Evolutionary conservation across 768 basidiomycete species (phyloP).

Genomic region (Lentinula sp.): DNA sequence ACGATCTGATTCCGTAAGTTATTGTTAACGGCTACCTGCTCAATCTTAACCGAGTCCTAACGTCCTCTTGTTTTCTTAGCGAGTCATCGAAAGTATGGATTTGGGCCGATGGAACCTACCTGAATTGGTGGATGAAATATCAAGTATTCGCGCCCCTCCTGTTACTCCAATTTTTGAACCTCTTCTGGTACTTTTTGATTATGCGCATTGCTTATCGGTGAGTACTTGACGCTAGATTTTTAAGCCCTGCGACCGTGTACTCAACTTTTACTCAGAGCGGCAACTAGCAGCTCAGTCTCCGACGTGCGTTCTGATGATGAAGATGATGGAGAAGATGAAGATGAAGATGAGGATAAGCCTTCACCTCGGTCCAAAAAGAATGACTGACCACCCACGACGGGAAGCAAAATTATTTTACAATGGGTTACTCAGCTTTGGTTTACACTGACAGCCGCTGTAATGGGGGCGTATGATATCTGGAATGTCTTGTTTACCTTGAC

Average conservation of each 20-base stretch:
- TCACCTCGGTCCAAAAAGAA: not conserved
- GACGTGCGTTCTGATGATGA: constrained; percentile 67
- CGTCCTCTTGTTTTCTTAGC: not conserved
- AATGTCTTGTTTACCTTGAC: too few relatives aligned
- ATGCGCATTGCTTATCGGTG: constrained; percentile 38
- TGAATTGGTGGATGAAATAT: constrained; percentile 60
- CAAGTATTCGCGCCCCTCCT: constrained; percentile 58
- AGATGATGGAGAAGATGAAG: constrained; percentile 40
- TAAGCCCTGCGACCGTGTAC: not conserved
- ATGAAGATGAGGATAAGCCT: constrained; percentile 14
- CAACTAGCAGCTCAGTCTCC: constrained; percentile 17
- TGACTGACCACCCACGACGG: not conserved
- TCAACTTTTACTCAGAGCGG: not conserved
- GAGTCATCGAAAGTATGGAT: constrained; percentile 25
- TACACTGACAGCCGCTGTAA: too few relatives aligned
- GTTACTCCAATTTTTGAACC: constrained; percentile 57
- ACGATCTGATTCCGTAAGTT: constrained; percentile 67
- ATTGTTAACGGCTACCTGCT: not conserved
- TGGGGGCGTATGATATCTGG: too few relatives aligned
- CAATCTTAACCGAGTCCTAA: not conserved
- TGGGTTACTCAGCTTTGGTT: too few relatives aligned
- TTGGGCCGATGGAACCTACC: constrained; percentile 46
- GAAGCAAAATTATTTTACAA: too few relatives aligned
- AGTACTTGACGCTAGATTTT: not conserved
- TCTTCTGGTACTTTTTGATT: constrained; percentile 77